Conservation (phyloP, 345 rosid species). For the Hibiscus tridactylites region DNA sequence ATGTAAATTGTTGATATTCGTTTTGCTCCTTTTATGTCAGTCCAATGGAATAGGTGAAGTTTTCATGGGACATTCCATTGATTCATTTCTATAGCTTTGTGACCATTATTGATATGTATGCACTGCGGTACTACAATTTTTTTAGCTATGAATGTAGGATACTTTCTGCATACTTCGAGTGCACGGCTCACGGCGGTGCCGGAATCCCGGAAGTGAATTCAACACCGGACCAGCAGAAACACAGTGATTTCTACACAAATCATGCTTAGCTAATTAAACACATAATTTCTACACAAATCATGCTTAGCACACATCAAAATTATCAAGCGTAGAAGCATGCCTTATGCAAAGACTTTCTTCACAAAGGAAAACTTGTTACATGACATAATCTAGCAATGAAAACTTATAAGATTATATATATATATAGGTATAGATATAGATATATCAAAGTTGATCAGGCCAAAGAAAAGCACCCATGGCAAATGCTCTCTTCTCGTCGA, state of each 20-base stretch:
- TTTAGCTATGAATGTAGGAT: not conserved
- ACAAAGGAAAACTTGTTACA: not conserved
- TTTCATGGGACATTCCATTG: not conserved
- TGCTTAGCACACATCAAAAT: not conserved
- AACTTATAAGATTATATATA: not conserved
- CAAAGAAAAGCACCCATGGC: constrained; percentile 62
- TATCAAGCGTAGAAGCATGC: not conserved
- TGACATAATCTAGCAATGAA: not conserved
- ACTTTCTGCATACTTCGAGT: not conserved
- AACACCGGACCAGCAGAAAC: no score
- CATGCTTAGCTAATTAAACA: not conserved
- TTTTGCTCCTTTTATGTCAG: not conserved
- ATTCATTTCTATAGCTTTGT: not conserved
- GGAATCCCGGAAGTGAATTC: not conserved
- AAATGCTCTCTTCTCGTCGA: constrained; percentile 46
- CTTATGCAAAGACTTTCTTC: not conserved
- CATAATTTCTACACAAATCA: not conserved
- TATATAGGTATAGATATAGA: not conserved
- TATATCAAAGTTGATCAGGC: constrained; percentile 34
- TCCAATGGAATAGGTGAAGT: not conserved
- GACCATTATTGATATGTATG: constrained; percentile 7
- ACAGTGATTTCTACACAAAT: not conserved
- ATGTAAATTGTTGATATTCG: constrained; percentile 2
- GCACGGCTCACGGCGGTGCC: not conserved
- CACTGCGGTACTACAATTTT: not conserved